Evolutionary conservation across 139 green algal genomes (phyloP).

Genomic region (Coelastrella sp.): DNA sequence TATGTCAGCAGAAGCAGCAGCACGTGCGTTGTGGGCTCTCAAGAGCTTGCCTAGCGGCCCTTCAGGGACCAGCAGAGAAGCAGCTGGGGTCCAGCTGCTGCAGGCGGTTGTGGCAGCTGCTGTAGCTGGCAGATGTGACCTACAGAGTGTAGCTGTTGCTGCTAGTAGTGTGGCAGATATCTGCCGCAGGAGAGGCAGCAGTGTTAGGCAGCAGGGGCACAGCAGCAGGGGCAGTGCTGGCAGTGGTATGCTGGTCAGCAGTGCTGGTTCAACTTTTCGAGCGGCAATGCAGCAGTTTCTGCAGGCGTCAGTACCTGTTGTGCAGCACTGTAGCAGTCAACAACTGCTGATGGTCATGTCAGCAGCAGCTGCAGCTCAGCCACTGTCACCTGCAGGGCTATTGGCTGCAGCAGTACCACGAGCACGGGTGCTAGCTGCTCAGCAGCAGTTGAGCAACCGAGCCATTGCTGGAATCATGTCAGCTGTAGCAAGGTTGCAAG

Average conservation of each 20-base stretch:
- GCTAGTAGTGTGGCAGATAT: background rate
- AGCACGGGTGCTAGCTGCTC: background rate
- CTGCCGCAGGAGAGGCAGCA: background rate
- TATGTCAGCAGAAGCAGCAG: slow-evolving; percentile 5
- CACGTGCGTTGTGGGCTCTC: slow-evolving; percentile 6
- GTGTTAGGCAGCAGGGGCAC: too few relatives aligned
- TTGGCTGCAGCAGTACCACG: slow-evolving; percentile 11
- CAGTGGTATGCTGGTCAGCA: background rate
- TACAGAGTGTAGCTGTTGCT: slow-evolving; percentile 7
- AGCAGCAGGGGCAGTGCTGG: too few relatives aligned
- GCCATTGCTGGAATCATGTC: background rate
- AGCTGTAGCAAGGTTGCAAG: slow-evolving; percentile 7
- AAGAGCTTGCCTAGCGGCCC: background rate
- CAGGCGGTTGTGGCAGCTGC: slow-evolving; percentile 10
- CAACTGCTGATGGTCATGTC: slow-evolving; percentile 37
- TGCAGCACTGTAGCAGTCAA: background rate
- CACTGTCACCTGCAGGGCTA: background rate
- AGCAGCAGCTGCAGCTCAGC: background rate
- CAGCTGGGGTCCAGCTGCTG: background rate
- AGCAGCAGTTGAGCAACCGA: slow-evolving; percentile 1
- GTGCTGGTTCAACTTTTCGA: too few relatives aligned
- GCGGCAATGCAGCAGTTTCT: slow-evolving; percentile 22
- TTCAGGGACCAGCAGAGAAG: background rate
- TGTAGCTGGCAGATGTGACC: background rate
- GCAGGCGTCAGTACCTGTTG: background rate